phyloP scores from a whole-genome alignment of 2,329 filamentous ascomycete genomes.

The Ascochyta fabae region DNA sequence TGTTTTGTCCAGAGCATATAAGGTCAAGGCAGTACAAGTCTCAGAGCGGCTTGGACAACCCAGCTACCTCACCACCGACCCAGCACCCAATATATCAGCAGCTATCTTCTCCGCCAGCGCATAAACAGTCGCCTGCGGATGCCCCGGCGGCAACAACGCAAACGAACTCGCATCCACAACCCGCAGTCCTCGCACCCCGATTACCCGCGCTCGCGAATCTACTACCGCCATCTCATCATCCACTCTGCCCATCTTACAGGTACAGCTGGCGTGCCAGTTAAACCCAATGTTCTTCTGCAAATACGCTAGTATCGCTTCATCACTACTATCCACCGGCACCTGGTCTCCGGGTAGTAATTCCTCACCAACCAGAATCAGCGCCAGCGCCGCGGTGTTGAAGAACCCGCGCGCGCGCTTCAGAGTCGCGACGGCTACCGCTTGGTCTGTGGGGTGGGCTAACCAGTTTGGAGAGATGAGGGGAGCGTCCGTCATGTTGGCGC shows the following conservation, averaged over 20 bases:
- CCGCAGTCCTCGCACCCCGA: slow-evolving; percentile 40
- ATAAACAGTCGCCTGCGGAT: slow-evolving; percentile 39
- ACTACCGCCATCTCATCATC: slow-evolving; percentile 44
- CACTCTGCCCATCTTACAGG: slow-evolving; percentile 37
- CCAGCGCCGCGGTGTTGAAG: slow-evolving; percentile 7
- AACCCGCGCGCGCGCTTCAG: no score
- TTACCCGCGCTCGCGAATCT: slow-evolving; percentile 42
- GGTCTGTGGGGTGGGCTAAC: no score
- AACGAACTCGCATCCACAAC: slow-evolving; percentile 46
- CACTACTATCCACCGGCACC: not conserved
- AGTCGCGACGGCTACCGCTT: no score
- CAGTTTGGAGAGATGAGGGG: no score
- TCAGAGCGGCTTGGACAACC: not conserved
- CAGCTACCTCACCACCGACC: no score
- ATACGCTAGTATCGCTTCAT: slow-evolving; percentile 30
- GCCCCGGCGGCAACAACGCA: slow-evolving; percentile 46
- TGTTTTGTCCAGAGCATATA: not conserved
- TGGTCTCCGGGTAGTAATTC: no score
- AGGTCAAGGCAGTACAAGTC: not conserved
- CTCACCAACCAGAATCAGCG: slow-evolving; percentile 17
- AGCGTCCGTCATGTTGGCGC: no score
- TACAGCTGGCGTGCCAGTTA: slow-evolving; percentile 35
- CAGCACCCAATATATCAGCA: no score
- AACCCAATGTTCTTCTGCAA: slow-evolving; percentile 19
- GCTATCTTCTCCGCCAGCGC: slow-evolving; percentile 39